Base-by-base conservation (phyloP, 306 rosid species). In the Trifolium subterraneum region DNA sequence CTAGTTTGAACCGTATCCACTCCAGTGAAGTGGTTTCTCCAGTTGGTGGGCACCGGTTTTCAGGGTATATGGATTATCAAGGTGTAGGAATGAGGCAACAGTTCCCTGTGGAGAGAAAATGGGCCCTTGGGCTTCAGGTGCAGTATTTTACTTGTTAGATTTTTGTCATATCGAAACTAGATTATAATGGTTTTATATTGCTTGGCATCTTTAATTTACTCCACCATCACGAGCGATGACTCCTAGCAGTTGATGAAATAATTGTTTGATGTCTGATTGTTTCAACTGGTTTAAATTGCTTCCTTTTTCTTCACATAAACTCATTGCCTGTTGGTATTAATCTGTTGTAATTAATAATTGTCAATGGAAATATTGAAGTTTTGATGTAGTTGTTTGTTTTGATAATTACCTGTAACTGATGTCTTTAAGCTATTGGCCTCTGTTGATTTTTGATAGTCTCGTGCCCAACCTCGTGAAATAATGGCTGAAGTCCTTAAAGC, bases 61-160 rank as follows among this genome's bases (percentile, higher is more conserved):
- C 87, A 16, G 96, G 94, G 31, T 89, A 79, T 78, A 76, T 86
- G 84, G 90, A 90, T 27, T 85, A 83, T 80, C 96, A 88, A 81
- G 97, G 87, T 54, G 67, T 71, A 60, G 94, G 87, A 33, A 16
- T 81, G 60, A 82, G 88, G 71, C 90, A 84, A 55, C 97, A 89
- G 79, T 79, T 81, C 64, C 96, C 92, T n/a, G 88, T 58, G 74
- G 93, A 93, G 83, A 87, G 94, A 67, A 93, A 89, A 79, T 91
- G 98, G 98, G 96, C 98, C 78, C 98, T 93, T 75, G 97, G 98
- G 66, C 97, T 93, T 83, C 97, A 93, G 97, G 98, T 89, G 71
- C 79, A n/a, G 44, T 51, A 29, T 78, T 89, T 84, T 71, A 35
- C 56, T 61, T 69, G 42, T 31, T 72, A 42, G 33, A 62, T 71